A percentile compares a stretch with the other conserved stretches of the same genome.
Evolutionary conservation across 2,329 filamentous ascomycete species (phyloP).

Genomic region (Rhexocercosporidium sp.): DNA sequence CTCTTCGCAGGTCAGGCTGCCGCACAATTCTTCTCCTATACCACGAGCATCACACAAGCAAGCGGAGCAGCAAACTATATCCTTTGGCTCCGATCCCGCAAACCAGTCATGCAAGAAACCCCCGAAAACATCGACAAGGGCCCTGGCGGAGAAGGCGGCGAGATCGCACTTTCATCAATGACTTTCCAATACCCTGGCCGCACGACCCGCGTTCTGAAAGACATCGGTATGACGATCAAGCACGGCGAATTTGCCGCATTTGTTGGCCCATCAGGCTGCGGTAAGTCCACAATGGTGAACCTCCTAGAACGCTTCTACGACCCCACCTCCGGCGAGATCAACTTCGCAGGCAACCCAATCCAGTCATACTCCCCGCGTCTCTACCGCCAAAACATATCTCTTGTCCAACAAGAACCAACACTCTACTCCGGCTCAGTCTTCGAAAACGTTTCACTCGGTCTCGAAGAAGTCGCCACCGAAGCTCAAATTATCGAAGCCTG

Average conservation of each 20-base stretch:
- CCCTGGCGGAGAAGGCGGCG: conserved; percentile 12
- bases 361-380: conserved; percentile 59
- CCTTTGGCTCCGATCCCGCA: conserved; percentile 41
- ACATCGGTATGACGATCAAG: conserved; percentile 46
- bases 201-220: conserved; percentile 15
- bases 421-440: conserved; percentile 71
- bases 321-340: conserved; percentile 20
- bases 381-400: conserved; percentile 58
- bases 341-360: conserved; percentile 51
- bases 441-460: conserved; percentile 72
- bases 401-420: conserved; percentile 51
- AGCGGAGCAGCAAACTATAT: conserved; percentile 44
- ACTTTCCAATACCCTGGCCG: conserved; percentile 20
- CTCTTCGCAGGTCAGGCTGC: conserved; percentile 39
- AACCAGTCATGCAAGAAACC: conserved; percentile 20
- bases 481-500: conserved; percentile 44
- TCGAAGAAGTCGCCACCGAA: conserved; percentile 40
- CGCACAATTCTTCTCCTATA: conserved; percentile 17
- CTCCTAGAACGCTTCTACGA: conserved; percentile 87
- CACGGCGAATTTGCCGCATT: conserved; percentile 76
- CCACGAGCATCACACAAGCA: conserved; percentile 17
- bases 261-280: conserved; percentile 61
- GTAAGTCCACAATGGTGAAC: conserved; percentile 71
- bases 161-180: conserved; percentile 10
- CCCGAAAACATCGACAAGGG: conserved; percentile 11